Percentiles rank a stretch among this genome's conserved stretches.
Evolutionary conservation across 2,329 filamentous ascomycete genomes (phyloP).

Genomic region (Penicillium hesseltinei): DNA sequence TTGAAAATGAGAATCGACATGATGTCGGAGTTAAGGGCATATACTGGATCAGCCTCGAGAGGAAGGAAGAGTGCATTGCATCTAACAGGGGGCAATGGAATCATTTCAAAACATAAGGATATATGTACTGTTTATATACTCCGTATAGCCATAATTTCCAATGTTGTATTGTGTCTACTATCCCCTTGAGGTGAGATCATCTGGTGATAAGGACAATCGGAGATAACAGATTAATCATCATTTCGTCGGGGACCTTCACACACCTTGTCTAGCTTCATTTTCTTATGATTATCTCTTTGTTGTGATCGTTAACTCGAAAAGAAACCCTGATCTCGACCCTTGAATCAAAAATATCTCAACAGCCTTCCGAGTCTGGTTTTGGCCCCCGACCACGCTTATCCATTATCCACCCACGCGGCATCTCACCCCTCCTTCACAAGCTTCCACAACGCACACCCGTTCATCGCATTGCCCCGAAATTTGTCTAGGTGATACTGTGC

Average conservation of each 20-base stretch:
- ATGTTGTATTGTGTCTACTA: not conserved
- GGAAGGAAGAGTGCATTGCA: not conserved
- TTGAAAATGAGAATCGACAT: not conserved
- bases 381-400: not conserved
- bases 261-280: not conserved
- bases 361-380: not conserved
- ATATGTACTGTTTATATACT: no score
- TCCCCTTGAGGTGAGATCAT: slow-evolving; percentile 5
- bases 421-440: slow-evolving; percentile 3
- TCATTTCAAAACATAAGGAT: not conserved
- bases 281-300: not conserved
- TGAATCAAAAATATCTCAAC: not conserved
- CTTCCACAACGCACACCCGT: slow-evolving; percentile 1
- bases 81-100: not conserved
- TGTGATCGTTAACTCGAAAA: not conserved
- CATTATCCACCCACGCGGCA: slow-evolving; percentile 1
- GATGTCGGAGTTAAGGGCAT: not conserved
- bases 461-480: slow-evolving; percentile 1
- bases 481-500: not conserved
- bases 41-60: not conserved
- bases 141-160: no score
- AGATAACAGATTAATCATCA: slow-evolving; percentile 14
- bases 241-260: not conserved
- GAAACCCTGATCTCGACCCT: no score
- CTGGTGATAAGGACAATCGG: slow-evolving; percentile 7